phyloP scores from a whole-genome alignment of 352 stramenopile species.

The Phytophthora boehmeriae region DNA sequence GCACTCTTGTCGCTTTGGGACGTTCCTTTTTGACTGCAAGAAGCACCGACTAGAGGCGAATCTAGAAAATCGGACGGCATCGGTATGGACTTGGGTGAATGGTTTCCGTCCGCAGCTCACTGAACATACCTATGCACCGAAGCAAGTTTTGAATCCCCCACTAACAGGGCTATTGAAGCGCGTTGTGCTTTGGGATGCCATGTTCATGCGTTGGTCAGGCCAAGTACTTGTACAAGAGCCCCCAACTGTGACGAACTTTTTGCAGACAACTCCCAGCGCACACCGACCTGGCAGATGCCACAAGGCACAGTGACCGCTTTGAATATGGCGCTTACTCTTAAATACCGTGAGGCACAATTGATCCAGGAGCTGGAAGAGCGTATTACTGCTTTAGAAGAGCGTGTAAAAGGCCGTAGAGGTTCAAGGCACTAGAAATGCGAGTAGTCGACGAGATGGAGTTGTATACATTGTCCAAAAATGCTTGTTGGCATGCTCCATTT shows the following conservation, averaged over 20 bases:
- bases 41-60: slow-evolving; percentile 68
- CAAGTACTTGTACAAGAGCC: slow-evolving; percentile 64
- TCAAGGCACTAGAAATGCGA: slow-evolving; percentile 36
- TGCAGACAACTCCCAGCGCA: slow-evolving; percentile 55
- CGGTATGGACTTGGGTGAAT: slow-evolving; percentile 87
- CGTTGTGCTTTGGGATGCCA: slow-evolving; percentile 67
- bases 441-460: neutral
- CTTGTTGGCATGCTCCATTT: neutral
- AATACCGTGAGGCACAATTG: slow-evolving; percentile 48
- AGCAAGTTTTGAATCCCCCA: slow-evolving; percentile 60
- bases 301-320: slow-evolving; percentile 55
- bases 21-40: slow-evolving; percentile 97
- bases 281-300: slow-evolving; percentile 72
- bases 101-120: slow-evolving; percentile 69
- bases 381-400: slow-evolving; percentile 41
- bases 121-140: slow-evolving; percentile 56
- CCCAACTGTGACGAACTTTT: slow-evolving; percentile 51
- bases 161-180: slow-evolving; percentile 66
- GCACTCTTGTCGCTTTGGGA: slow-evolving; percentile 98
- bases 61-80: slow-evolving; percentile 66
- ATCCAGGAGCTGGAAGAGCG: slow-evolving; percentile 49
- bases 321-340: slow-evolving; percentile 44
- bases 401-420: slow-evolving; percentile 26
- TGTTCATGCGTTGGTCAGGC: slow-evolving; percentile 79
- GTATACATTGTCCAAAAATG: neutral